These are phyloP conservation scores for Globisporangium canariense DNA, from an alignment of 352 stramenopile species.

Conservation along the genomic window DNA sequence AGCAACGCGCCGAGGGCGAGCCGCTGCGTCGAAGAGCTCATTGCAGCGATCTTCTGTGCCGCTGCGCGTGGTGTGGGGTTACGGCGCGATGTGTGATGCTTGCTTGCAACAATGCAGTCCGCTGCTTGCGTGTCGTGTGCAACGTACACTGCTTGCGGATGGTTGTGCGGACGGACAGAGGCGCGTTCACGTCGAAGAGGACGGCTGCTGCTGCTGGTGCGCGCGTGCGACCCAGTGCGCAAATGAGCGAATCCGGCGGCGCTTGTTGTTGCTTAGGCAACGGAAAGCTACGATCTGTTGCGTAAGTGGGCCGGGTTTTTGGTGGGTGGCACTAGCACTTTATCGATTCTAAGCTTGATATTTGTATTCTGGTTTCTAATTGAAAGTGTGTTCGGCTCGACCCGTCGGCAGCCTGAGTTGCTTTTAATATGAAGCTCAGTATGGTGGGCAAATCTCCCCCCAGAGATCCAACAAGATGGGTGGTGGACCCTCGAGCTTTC, in stretches of 20 bases:
- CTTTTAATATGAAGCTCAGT: not conserved
- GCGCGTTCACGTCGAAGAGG: not conserved
- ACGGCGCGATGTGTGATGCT: not conserved
- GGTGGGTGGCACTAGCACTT: not conserved
- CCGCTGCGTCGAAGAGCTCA: constrained; percentile 18
- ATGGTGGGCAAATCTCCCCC: not conserved
- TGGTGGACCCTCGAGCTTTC: not conserved
- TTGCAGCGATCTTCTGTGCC: constrained; percentile 1
- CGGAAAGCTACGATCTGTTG: not conserved
- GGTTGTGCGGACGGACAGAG: not conserved
- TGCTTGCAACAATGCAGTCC: not conserved
- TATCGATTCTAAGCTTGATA: not conserved
- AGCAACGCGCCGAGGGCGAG: constrained; percentile 22
- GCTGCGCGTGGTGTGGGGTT: not conserved
- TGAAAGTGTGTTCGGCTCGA: not conserved
- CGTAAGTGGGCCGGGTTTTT: not conserved
- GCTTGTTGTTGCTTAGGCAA: not conserved
- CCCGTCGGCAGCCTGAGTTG: not conserved
- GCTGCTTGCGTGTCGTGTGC: not conserved
- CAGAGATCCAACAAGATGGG: constrained; percentile 3
- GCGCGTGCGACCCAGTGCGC: constrained; percentile 10
- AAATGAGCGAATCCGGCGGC: constrained; percentile 11
- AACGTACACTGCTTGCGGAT: not conserved
- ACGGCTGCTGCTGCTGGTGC: not conserved
- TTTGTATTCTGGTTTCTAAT: not conserved